Conservation (phyloP, 352 stramenopile genomes). For the Peronospora destructor region DNA sequence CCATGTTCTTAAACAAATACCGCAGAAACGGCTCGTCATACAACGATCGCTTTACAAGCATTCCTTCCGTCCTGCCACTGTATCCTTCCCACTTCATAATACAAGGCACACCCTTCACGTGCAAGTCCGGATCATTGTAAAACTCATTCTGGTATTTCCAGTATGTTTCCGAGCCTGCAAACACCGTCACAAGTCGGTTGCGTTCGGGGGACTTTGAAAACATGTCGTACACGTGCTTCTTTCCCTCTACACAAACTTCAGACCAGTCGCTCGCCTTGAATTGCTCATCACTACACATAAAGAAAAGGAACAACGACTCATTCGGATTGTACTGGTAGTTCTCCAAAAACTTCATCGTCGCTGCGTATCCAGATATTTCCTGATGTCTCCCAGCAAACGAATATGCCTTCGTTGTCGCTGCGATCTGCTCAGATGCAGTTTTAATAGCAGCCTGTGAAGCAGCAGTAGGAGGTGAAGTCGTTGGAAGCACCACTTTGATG, state of each 20-base stretch:
- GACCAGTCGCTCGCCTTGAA: conserved; percentile 52
- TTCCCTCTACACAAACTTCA: conserved; percentile 34
- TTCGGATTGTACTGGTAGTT: conserved; percentile 33
- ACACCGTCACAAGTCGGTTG: conserved; percentile 57
- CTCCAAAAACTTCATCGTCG: conserved; percentile 44
- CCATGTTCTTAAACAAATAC: conserved; percentile 41
- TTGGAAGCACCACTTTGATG: conserved; percentile 25
- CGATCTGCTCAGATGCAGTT: background rate
- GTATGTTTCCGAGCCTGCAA: conserved; percentile 38
- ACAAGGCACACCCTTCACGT: conserved; percentile 34
- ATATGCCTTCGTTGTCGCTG: background rate
- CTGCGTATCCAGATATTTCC: conserved; percentile 40
- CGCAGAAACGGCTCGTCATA: conserved; percentile 37
- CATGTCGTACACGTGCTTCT: conserved; percentile 47
- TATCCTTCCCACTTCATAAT: conserved; percentile 39
- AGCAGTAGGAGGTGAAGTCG: conserved; percentile 7
- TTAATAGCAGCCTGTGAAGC: conserved; percentile 5
- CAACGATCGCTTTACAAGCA: conserved; percentile 32
- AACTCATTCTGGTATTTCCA: conserved; percentile 44
- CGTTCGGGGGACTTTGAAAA: conserved; percentile 45
- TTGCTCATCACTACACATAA: conserved; percentile 57
- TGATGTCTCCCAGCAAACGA: conserved; percentile 35
- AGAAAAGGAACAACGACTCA: conserved; percentile 59
- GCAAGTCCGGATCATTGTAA: conserved; percentile 35
- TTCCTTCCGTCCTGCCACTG: conserved; percentile 30